Base-by-base conservation (phyloP, 2,329 filamentous ascomycete genomes). In the Rutstroemia sp. region DNA sequence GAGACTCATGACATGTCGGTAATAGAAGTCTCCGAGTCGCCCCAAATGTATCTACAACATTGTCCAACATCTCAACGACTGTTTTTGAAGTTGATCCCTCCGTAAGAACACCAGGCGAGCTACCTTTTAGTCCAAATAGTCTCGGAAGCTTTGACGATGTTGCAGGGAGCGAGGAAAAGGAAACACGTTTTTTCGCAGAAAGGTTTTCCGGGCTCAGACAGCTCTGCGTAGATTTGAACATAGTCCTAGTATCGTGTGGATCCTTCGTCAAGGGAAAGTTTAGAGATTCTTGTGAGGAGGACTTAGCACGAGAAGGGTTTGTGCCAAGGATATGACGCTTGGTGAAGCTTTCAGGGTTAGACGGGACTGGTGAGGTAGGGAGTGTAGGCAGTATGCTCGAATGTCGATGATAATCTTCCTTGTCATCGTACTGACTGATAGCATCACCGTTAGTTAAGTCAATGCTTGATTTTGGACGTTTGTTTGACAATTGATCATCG, bases 261-360 rank as follows among this genome's bases (percentile, higher is more conserved):
- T 92, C 83, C 71, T 95, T 95, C 21, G 92, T 88, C 12, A 91
- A 80, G 1, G 86, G 80, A 65, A 90, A 95, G 27, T 77, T 78
- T 25, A 90, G 73, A 54, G 68, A 70, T 34, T 66, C 64, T 61
- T 78, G 75, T 4, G 73, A 74, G 4, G 57, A 52, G 23, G 49
- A 59, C 37, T 56, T 49, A 23, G 38, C 10, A 34, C 21, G 19
- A 7, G 44, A 30, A 12, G 37, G 37, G 21, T n/a, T 44, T 7
- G 38, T 48, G 39, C 59, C 61, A 19, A 64, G 19, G 21, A 54
- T 56, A 38, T 62, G 54, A 23, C 51, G 55, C 19, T 46, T 6
- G 5, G 10, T 21, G 42, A 23, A 21, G 21, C n/a, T 46, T 46
- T 46, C 19, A 10, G 42, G 18, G 5, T 14, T 23, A 14, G 18